These are phyloP conservation scores for Daedaleopsis nitida DNA, from an alignment of 768 basidiomycete species.

Conservation along the genomic window DNA sequence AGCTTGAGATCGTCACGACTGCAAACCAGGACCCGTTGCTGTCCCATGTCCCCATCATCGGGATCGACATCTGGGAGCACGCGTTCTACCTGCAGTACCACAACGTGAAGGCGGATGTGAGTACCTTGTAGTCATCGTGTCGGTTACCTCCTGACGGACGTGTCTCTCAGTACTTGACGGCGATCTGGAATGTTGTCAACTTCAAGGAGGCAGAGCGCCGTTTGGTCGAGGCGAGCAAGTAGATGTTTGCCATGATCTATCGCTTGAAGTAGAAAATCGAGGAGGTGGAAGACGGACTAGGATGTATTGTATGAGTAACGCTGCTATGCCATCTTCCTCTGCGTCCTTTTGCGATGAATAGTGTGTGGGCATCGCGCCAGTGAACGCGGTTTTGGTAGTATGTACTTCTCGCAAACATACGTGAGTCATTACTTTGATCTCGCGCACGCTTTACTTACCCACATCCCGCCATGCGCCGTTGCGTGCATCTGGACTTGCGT, in stretches of 20 bases:
- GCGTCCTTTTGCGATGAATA: not conserved
- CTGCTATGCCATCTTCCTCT: not conserved
- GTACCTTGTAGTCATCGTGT: constrained; percentile 33
- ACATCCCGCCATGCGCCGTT: no score
- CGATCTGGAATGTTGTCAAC: constrained; percentile 96
- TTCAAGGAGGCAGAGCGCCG: constrained; percentile 87
- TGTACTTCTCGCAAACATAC: no score
- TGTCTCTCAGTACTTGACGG: constrained; percentile 77
- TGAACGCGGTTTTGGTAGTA: no score
- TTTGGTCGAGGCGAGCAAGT: constrained; percentile 39
- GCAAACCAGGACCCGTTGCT: constrained; percentile 93
- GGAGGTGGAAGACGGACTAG: not conserved
- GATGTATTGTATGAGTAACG: not conserved
- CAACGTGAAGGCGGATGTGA: constrained; percentile 91
- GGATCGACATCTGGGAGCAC: constrained; percentile 98
- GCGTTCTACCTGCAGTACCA: constrained; percentile 59
- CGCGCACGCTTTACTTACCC: no score
- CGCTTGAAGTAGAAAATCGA: not conserved
- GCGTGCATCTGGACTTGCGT: no score
- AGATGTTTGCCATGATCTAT: not conserved
- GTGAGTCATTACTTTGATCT: no score
- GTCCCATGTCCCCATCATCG: constrained; percentile 87
- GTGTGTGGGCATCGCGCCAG: no score
- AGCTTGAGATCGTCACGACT: constrained; percentile 90
- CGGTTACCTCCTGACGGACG: not conserved